These are phyloP conservation scores for Ascosphaera aggregata DNA, from an alignment of 2,329 filamentous ascomycete genomes.

Conservation along the genomic window DNA sequence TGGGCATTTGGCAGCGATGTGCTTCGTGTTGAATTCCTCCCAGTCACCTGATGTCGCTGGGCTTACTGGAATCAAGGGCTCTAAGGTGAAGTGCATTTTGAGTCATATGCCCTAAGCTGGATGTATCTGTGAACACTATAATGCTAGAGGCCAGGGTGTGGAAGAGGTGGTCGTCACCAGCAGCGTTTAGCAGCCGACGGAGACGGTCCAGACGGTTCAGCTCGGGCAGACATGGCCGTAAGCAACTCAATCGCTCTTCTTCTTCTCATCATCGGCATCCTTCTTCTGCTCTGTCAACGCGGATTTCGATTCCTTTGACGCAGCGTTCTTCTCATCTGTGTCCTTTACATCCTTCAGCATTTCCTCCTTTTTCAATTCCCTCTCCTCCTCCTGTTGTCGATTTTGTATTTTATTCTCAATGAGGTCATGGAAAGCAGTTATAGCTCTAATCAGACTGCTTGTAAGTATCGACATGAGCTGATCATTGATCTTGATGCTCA, in stretches of 20 bases:
- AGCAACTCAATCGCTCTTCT: slow-evolving; percentile 24
- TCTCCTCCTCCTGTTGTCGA: slow-evolving; percentile 87
- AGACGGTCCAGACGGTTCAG: too few relatives aligned
- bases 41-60: too few relatives aligned
- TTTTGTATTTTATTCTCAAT: slow-evolving; percentile 99
- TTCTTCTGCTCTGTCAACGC: slow-evolving; percentile 34
- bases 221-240: too few relatives aligned
- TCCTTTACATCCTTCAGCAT: slow-evolving; percentile 35
- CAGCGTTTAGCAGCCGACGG: too few relatives aligned
- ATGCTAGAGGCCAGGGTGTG: too few relatives aligned
- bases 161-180: too few relatives aligned
- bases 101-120: too few relatives aligned
- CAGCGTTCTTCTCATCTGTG: slow-evolving; percentile 26
- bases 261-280: slow-evolving; percentile 32
- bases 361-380: slow-evolving; percentile 57
- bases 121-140: too few relatives aligned
- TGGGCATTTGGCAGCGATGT: too few relatives aligned
- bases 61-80: too few relatives aligned
- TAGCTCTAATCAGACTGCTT: slow-evolving; percentile 86
- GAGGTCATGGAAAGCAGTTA: slow-evolving; percentile 95
- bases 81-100: too few relatives aligned
- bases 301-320: slow-evolving; percentile 27
- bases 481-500: slow-evolving; percentile 98
- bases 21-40: too few relatives aligned
- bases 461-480: slow-evolving; percentile 98